These are phyloP conservation scores for Pugionium dolabratum DNA, from an alignment of 345 rosid genomes.

Conservation along the genomic window DNA sequence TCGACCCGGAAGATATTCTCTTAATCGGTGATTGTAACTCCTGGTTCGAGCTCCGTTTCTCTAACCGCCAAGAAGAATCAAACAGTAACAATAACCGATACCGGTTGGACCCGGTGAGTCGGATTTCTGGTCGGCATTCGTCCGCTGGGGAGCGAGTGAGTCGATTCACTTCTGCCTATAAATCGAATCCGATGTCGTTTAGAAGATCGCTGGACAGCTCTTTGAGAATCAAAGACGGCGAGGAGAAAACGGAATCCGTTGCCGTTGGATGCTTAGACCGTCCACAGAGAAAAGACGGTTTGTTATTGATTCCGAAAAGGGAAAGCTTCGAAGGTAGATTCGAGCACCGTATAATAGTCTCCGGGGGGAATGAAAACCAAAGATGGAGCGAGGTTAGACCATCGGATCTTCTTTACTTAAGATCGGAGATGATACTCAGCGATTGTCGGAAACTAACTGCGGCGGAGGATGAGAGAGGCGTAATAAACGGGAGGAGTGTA, in stretches of 20 bases:
- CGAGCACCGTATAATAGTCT: conserved; percentile 73
- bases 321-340: conserved; percentile 48
- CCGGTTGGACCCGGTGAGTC: conserved; percentile 29
- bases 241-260: conserved; percentile 32
- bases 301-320: conserved; percentile 41
- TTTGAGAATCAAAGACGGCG: conserved; percentile 32
- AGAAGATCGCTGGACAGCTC: conserved; percentile 62
- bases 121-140: conserved; percentile 74
- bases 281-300: conserved; percentile 59
- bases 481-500: conserved; percentile 67
- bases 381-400: conserved; percentile 81
- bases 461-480: conserved; percentile 49
- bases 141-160: conserved; percentile 56
- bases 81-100: conserved; percentile 11
- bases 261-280: conserved; percentile 57
- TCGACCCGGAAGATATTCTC: conserved; percentile 87
- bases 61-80: conserved; percentile 20
- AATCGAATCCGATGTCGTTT: conserved; percentile 34
- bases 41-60: conserved; percentile 34
- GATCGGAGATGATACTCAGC: conserved; percentile 72
- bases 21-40: conserved; percentile 46
- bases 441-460: conserved; percentile 46
- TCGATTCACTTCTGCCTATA: conserved; percentile 23
- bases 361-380: conserved; percentile 44
- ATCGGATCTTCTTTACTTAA: conserved; percentile 66